Percentiles rank a stretch among this genome's conserved stretches.
These are phyloP conservation scores for Aspergillus novoparasiticus DNA, from an alignment of 2,329 filamentous ascomycete species.

Conservation along the genomic window DNA sequence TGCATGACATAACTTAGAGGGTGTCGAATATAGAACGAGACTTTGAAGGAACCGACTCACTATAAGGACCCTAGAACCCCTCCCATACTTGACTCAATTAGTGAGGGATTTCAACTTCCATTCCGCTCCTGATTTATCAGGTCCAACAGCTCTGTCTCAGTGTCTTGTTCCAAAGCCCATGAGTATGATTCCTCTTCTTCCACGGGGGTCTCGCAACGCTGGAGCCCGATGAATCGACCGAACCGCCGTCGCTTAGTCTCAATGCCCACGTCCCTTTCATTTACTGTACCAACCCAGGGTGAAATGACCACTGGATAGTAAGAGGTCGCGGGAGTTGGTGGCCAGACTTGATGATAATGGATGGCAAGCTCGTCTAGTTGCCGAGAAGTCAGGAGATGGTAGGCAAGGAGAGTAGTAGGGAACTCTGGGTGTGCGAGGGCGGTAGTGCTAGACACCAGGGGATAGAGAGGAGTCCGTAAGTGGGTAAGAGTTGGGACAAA, in stretches of 20 bases:
- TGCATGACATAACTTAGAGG: neutral
- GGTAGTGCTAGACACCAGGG: slow-evolving; percentile 41
- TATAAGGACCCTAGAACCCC: too few relatives aligned
- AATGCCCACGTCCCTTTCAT: slow-evolving; percentile 29
- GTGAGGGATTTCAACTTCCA: slow-evolving; percentile 1
- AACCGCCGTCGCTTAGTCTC: slow-evolving; percentile 44
- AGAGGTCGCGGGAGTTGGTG: slow-evolving; percentile 33
- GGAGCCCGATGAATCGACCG: slow-evolving; percentile 47
- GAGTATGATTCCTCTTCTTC: neutral
- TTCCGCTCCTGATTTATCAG: slow-evolving; percentile 35
- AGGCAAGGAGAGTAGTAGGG: slow-evolving; percentile 40
- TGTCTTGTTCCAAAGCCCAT: slow-evolving; percentile 8
- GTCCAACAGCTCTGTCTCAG: slow-evolving; percentile 19
- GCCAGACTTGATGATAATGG: slow-evolving; percentile 47
- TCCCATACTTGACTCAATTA: neutral
- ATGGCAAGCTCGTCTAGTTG: slow-evolving; percentile 46
- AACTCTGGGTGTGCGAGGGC: slow-evolving; percentile 42
- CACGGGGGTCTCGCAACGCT: slow-evolving; percentile 37
- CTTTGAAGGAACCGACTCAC: neutral
- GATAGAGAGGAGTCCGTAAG: slow-evolving; percentile 34
- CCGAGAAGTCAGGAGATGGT: slow-evolving; percentile 42
- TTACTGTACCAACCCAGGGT: slow-evolving; percentile 32
- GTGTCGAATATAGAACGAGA: neutral
- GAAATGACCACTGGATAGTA: slow-evolving; percentile 37
- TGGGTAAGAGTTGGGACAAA: slow-evolving; percentile 26